Percentiles rank a stretch among this genome's conserved stretches.
Conservation (phyloP, 2,329 filamentous ascomycete species). For the Penicillium psychrosexuale region DNA sequence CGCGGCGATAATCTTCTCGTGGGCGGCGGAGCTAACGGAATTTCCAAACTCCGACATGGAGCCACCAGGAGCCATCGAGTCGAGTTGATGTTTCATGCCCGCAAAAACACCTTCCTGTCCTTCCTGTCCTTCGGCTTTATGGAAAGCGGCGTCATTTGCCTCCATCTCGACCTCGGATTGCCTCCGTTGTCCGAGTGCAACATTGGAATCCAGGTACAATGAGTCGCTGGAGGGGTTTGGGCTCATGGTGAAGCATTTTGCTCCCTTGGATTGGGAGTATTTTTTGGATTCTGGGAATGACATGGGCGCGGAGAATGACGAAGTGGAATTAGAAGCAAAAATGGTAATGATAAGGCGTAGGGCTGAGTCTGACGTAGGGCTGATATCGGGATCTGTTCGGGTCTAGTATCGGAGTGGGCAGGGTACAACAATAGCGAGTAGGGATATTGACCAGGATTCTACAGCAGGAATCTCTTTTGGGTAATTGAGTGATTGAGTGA, state of each 20-base stretch:
- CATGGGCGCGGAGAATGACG: neutral
- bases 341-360: neutral
- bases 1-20: conserved; percentile 2
- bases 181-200: neutral
- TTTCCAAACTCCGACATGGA: conserved; percentile 11
- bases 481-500: conserved; percentile 3
- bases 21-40: conserved; percentile 5
- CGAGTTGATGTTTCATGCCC: conserved; percentile 8
- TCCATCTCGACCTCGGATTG: neutral
- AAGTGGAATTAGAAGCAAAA: neutral
- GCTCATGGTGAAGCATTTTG: conserved; percentile 3
- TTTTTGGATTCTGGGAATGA: neutral
- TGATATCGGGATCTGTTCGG: conserved; percentile 6
- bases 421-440: conserved; percentile 8
- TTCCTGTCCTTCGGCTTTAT: neutral
- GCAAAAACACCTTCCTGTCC: conserved; percentile 2
- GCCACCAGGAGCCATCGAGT: conserved; percentile 1
- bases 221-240: neutral
- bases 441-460: neutral
- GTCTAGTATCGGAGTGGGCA: neutral
- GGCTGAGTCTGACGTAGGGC: conserved; percentile 24
- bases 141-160: neutral
- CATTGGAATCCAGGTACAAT: neutral
- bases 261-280: neutral
- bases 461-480: conserved; percentile 7